Conservation (phyloP, 176 grass and related monocot genomes). For the Hordeum marinum region DNA sequence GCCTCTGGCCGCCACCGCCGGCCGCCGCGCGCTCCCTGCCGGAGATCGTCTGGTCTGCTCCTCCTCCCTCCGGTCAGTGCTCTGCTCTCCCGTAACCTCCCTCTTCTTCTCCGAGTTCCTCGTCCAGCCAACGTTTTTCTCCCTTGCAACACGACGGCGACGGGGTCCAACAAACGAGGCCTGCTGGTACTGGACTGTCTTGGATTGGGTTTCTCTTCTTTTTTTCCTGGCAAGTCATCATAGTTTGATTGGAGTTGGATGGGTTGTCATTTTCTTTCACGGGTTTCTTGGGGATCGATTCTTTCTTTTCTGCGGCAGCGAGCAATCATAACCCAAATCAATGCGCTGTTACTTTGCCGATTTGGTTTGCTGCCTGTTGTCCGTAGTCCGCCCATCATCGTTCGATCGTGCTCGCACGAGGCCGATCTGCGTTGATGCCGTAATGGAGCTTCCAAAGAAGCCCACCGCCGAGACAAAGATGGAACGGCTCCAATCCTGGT, state of each 20-base stretch:
- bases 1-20: background rate
- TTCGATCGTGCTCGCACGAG: background rate
- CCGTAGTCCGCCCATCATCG: background rate
- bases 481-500: background rate
- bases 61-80: slow-evolving; percentile 16
- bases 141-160: background rate
- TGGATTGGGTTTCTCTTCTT: background rate
- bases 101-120: background rate
- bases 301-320: background rate
- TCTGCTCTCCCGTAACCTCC: background rate
- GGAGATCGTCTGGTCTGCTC: background rate
- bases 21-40: background rate
- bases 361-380: background rate
- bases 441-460: background rate
- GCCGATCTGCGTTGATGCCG: background rate
- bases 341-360: background rate
- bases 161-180: background rate
- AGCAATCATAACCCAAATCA: background rate
- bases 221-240: background rate
- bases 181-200: background rate
- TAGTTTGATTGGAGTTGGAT: background rate
- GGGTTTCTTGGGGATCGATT: background rate
- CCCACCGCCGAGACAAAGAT: background rate
- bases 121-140: background rate
- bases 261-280: background rate